These are phyloP conservation scores for Alternaria metachromatica DNA, from an alignment of 2,329 filamentous ascomycete genomes.

Conservation along the genomic window DNA sequence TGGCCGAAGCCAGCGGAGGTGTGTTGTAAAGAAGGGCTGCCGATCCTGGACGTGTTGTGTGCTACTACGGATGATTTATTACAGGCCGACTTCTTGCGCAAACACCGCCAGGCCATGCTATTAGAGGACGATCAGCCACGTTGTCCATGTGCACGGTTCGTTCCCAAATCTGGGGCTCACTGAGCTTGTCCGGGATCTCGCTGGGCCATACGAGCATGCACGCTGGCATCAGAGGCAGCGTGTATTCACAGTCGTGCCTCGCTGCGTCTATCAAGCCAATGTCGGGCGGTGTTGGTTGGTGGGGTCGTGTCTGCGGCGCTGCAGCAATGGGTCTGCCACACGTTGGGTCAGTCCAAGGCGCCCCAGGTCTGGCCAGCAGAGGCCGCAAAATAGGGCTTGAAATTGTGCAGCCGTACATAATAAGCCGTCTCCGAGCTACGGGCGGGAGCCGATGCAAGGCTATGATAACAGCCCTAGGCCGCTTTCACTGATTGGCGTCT, in stretches of 20 bases:
- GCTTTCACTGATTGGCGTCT: constrained; percentile 21
- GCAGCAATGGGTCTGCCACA: constrained; percentile 23
- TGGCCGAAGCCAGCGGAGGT: not conserved
- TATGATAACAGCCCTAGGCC: constrained; percentile 26
- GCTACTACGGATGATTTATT: not conserved
- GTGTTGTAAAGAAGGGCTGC: not conserved
- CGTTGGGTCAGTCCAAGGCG: constrained; percentile 15
- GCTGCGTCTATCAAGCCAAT: constrained; percentile 1
- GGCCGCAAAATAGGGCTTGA: constrained; percentile 15
- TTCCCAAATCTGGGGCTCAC: not conserved
- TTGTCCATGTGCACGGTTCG: constrained; percentile 12
- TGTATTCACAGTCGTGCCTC: not conserved
- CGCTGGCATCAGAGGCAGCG: not conserved
- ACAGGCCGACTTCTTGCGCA: not conserved
- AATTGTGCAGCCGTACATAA: constrained; percentile 27
- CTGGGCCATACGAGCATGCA: not conserved
- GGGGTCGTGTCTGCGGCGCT: constrained; percentile 6
- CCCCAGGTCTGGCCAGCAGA: constrained; percentile 25
- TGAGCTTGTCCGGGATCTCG: constrained; percentile 3
- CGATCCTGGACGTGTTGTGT: not conserved
- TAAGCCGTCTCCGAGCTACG: constrained; percentile 22
- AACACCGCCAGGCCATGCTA: not conserved
- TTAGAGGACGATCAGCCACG: constrained; percentile 10
- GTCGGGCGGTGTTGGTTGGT: not conserved
- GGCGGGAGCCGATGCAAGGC: constrained; percentile 28